Evolutionary conservation across 495 filamentous ascomycete species (phyloP).

Genomic region (Aspergillus indologenus): DNA sequence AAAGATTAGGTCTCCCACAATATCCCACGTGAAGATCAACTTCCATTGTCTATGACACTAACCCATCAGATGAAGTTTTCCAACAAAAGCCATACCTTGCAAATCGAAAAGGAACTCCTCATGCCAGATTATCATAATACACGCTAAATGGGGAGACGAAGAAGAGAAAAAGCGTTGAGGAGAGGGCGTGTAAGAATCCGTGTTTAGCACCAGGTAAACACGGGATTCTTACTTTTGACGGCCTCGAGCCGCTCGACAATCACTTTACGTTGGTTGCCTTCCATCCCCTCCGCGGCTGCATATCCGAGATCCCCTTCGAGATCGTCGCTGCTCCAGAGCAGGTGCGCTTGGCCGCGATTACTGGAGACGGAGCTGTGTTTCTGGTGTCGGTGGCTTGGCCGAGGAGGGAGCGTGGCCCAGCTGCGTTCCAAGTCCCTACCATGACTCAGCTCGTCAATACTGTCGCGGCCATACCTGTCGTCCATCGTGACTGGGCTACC

Average conservation of each 20-base stretch:
- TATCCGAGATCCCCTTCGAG: constrained; percentile 91
- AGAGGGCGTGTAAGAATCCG: not conserved
- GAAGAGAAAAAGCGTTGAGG: not conserved
- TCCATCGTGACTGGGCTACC: constrained; percentile 38
- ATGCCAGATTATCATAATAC: constrained; percentile 23
- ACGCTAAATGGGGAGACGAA: constrained; percentile 22
- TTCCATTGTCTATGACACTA: constrained; percentile 7
- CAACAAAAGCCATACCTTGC: constrained; percentile 10
- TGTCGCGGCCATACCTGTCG: constrained; percentile 31
- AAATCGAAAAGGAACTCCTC: constrained; percentile 19
- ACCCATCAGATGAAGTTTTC: constrained; percentile 13
- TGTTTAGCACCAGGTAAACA: constrained; percentile 84
- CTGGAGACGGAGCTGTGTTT: constrained; percentile 44
- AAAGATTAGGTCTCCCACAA: not conserved
- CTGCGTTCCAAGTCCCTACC: constrained; percentile 35
- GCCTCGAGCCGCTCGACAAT: constrained; percentile 95
- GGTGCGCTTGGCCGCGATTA: constrained; percentile 27
- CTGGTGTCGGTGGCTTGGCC: constrained; percentile 36
- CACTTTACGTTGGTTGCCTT: constrained; percentile 82
- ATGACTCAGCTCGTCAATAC: constrained; percentile 24
- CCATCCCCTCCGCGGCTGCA: constrained; percentile 89
- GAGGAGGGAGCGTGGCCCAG: constrained; percentile 39
- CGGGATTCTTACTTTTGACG: constrained; percentile 90
- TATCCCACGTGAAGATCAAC: constrained; percentile 4
- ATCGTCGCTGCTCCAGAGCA: constrained; percentile 65